These are phyloP conservation scores for Sordariomycetes sp. DNA, from an alignment of 2,329 filamentous ascomycete genomes.

Conservation along the genomic window DNA sequence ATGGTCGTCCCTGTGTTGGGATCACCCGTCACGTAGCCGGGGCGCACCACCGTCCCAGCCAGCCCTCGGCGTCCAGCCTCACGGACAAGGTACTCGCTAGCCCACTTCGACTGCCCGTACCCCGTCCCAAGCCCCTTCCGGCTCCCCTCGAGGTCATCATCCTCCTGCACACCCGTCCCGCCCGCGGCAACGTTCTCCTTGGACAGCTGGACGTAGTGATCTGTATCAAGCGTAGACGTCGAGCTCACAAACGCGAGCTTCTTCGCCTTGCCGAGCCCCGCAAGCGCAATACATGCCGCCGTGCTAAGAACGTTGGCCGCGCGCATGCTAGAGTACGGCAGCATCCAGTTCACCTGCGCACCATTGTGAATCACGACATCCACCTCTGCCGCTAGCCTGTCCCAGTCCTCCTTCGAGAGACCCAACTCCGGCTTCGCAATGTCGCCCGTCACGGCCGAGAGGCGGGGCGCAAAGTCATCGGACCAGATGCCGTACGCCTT, in stretches of 20 bases:
- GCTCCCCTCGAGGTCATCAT: slow-evolving; percentile 67
- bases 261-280: slow-evolving; percentile 66
- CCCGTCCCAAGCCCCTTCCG: slow-evolving; percentile 67
- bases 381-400: slow-evolving; percentile 47
- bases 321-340: slow-evolving; percentile 59
- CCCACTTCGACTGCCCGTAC: slow-evolving; percentile 90
- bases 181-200: slow-evolving; percentile 46
- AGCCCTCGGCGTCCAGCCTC: slow-evolving; percentile 71
- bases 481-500: slow-evolving; percentile 72
- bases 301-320: slow-evolving; percentile 71
- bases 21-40: slow-evolving; percentile 77
- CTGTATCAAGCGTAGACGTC: slow-evolving; percentile 69
- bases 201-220: slow-evolving; percentile 67
- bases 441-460: slow-evolving; percentile 61
- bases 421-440: slow-evolving; percentile 62
- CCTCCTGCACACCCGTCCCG: slow-evolving; percentile 54
- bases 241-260: slow-evolving; percentile 71
- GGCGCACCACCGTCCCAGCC: slow-evolving; percentile 60
- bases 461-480: slow-evolving; percentile 48
- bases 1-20: slow-evolving; percentile 55
- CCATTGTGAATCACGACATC: slow-evolving; percentile 77
- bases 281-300: slow-evolving; percentile 62
- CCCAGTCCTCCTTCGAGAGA: slow-evolving; percentile 52
- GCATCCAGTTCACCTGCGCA: slow-evolving; percentile 70
- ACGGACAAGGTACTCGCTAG: slow-evolving; percentile 53